Evolutionary conservation across 148 eudicot species (phyloP), one percentile per base, ranked within the genome.

Genomic region (Tetragonia tetragonoides): DNA sequence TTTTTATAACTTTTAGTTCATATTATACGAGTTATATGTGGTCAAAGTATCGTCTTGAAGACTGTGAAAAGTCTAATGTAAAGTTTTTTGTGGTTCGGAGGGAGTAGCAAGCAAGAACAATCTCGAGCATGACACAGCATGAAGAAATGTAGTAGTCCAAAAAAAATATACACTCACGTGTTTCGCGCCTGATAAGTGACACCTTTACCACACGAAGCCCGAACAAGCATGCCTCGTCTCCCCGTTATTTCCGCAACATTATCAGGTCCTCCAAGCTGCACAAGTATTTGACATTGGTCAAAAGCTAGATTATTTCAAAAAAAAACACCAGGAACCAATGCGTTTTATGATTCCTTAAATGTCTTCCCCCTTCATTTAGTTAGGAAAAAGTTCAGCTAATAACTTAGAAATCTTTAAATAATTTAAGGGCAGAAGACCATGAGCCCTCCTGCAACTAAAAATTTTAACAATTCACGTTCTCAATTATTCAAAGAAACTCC

Each of bases 241-340:
- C 99, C 99, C 7, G 99, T 95, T 46, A 95, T 91, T 87, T 95
- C 99, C 51, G 99, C 97, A 77, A 95, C 99, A 79, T 93, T 90
- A 81, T 87, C 97, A 67, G 99, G 97, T 68, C 99, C 99, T 73
- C 99, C 99, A 77, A 95, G 95, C 99, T 95, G 95, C 84, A 81
- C 56, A 80, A 72, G 41, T 47, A 69, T 34, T 72, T 41, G 62
- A 46, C 59, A 82, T 38, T 23, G 12, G 49, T 61, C 47, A 78
- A 57, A 67, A 23, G 9, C 49, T 39, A 56, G 70, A 51, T 17
- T 53, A 53, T 41, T 46, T 68, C 34, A 28, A 28, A 28, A n/a
- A 37, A 21, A 21, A 0, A 40, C 44, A 77, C 23, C 17, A 41
- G 40, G 54, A 67, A 47, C 38, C 46, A 46, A 17, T 12, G 10